phyloP scores from a whole-genome alignment of 1,284 basidiomycete genomes.

The Ustilago trichophora region DNA sequence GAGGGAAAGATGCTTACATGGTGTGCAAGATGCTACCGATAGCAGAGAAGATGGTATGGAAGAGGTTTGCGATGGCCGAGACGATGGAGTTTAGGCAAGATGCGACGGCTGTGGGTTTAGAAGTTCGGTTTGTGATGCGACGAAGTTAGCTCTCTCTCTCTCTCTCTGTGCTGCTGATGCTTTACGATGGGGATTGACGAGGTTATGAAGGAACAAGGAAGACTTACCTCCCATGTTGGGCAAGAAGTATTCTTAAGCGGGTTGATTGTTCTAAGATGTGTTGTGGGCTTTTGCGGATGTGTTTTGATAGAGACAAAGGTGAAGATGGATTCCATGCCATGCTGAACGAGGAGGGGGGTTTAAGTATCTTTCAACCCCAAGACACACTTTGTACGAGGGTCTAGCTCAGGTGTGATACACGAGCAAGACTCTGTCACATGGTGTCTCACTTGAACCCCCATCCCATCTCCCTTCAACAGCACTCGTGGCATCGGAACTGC shows the following conservation, averaged over 20 bases:
- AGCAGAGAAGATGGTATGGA: slow-evolving; percentile 50
- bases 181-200: too few species aligned
- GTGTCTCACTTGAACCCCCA: too few species aligned
- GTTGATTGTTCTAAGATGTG: background rate
- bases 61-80: slow-evolving; percentile 38
- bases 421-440: too few species aligned
- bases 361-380: slow-evolving; percentile 7
- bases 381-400: background rate
- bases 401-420: background rate
- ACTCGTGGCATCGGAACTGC: too few species aligned
- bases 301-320: background rate
- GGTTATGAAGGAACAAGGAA: too few species aligned
- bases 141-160: too few species aligned
- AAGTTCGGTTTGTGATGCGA: too few species aligned
- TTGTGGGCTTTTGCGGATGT: background rate
- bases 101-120: slow-evolving; percentile 53
- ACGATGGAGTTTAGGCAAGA: slow-evolving; percentile 49
- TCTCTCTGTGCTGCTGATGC: too few species aligned
- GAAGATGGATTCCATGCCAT: too few species aligned
- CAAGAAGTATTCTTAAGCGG: too few species aligned
- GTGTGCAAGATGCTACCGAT: slow-evolving; percentile 46
- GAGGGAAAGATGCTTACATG: slow-evolving; percentile 34
- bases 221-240: slow-evolving; percentile 27
- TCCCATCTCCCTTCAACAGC: too few species aligned
- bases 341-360: background rate